Base-by-base conservation (phyloP, 148 eudicot species). In the Bassia scoparia region DNA sequence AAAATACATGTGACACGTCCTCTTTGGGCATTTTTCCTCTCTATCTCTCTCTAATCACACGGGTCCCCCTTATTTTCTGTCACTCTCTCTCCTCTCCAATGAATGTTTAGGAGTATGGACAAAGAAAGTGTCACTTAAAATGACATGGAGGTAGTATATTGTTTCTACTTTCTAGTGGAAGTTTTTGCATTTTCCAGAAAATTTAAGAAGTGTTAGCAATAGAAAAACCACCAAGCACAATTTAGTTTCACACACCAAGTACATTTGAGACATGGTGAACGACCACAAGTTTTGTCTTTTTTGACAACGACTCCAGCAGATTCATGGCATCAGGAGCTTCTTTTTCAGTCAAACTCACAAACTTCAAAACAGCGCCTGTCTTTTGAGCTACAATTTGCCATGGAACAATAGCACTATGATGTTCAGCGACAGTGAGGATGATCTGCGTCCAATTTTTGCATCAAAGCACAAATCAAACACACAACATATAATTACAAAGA, bases 341-440 rank as follows among this genome's bases (percentile, higher is more conserved):
- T 62, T 86, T 89, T 43, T 79, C 83, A 34, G 87, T 86, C 79
- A 95, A 80, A 78, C 75, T 82, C 56, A 87, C 96, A 86, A 78
- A 91, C 73, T 87, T 87, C 68, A 95, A 81, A 64, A 75, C 61
- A 17, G 97, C 97, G 67, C 98, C 97, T 67, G 98, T 91, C 84
- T 88, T 91, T 74, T 91, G 84, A 75, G 90, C 87, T 35, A 88
- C 86, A 74, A 91, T 4, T 88, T 95, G 98, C 98, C 97, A 91
- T 48, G 98, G 98, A 80, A 95, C 98, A 78, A 91, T 88, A 68
- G 89, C 88, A 78, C 98, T 95, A 73, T 95, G 98, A 87, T 95
- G 98, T 80, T 95, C 98, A 63, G 97, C 98, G 52, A 89, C 83
- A 30, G 97, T 89, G 61, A 91, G 82, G 41, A 95, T 50, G 73